Conservation (phyloP, 495 filamentous ascomycete genomes). For the Hyaloscypha bicolor region DNA sequence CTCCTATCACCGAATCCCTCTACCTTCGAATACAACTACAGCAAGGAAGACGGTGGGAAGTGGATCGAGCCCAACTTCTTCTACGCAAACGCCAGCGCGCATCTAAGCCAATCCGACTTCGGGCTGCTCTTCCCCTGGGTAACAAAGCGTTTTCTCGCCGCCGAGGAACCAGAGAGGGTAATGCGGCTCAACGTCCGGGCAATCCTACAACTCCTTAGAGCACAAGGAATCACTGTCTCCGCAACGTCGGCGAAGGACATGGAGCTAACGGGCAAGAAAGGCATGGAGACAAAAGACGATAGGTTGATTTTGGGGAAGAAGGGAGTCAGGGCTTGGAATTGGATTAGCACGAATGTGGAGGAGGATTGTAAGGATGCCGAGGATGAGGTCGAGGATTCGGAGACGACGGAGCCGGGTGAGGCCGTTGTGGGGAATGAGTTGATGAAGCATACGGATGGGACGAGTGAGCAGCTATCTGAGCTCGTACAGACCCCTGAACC, state of each 20-base stretch:
- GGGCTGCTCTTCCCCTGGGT: conserved; percentile 74
- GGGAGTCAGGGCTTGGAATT: conserved; percentile 28
- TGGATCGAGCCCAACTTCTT: conserved; percentile 54
- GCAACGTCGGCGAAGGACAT: conserved; percentile 52
- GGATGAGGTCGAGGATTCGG: conserved; percentile 8
- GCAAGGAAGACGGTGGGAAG: conserved; percentile 20
- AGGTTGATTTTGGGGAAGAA: conserved; percentile 18
- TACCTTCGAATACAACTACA: conserved; percentile 32
- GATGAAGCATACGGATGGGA: conserved; percentile 15
- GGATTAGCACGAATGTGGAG: conserved; percentile 21
- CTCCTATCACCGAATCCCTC: conserved; percentile 54
- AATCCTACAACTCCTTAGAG: conserved; percentile 60
- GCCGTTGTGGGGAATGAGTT: conserved; percentile 21
- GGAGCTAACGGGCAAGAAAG: conserved; percentile 28
- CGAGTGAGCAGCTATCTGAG: not conserved
- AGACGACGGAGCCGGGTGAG: conserved; percentile 18
- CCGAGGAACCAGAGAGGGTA: conserved; percentile 62
- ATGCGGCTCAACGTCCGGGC: conserved; percentile 66
- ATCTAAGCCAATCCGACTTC: conserved; percentile 77
- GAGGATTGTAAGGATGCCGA: conserved; percentile 14
- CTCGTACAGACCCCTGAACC: no score
- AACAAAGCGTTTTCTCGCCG: conserved; percentile 57
- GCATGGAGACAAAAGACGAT: conserved; percentile 21
- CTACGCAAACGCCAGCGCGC: conserved; percentile 63
- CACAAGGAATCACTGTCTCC: conserved; percentile 50